phyloP scores from a whole-genome alignment of 805 yeast species.

The Hanseniaspora thailandica region DNA sequence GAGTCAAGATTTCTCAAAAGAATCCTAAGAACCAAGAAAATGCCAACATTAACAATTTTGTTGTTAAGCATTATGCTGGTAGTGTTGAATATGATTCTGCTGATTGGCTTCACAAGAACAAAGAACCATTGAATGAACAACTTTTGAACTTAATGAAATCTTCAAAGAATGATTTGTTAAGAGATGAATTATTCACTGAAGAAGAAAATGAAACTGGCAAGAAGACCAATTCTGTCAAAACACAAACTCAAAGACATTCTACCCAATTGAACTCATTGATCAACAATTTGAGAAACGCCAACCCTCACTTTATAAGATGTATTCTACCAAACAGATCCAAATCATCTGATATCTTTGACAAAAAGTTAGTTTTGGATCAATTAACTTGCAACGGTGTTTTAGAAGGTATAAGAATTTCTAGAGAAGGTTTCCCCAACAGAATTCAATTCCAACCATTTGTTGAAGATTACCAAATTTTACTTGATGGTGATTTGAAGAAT shows the following conservation, averaged over 20 bases:
- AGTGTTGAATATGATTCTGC: constrained; percentile 86
- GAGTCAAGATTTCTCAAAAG: constrained; percentile 24
- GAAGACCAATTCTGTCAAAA: constrained; percentile 36
- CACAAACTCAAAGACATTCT: constrained; percentile 81
- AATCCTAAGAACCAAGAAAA: constrained; percentile 52
- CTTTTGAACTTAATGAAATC: constrained; percentile 47
- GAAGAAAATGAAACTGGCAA: constrained; percentile 16
- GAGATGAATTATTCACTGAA: constrained; percentile 21
- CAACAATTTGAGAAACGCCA: constrained; percentile 62
- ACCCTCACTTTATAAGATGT: constrained; percentile 95
- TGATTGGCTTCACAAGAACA: constrained; percentile 89
- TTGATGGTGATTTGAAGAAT: constrained; percentile 34
- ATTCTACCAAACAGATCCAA: constrained; percentile 79
- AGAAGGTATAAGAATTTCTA: constrained; percentile 93
- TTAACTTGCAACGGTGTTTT: constrained; percentile 92
- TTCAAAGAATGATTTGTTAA: constrained; percentile 48
- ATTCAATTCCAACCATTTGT: constrained; percentile 72
- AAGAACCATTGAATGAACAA: constrained; percentile 79
- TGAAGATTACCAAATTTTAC: constrained; percentile 60
- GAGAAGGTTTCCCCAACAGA: constrained; percentile 94
- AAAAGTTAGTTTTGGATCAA: constrained; percentile 70
- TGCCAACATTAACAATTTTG: constrained; percentile 42
- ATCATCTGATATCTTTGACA: constrained; percentile 59
- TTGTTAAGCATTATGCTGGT: constrained; percentile 88
- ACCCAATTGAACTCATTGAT: constrained; percentile 66